Evolutionary conservation across 2,329 filamentous ascomycete genomes (phyloP), one percentile per base, ranked within the genome.

Genomic region (Sclerotinia spermophila): DNA sequence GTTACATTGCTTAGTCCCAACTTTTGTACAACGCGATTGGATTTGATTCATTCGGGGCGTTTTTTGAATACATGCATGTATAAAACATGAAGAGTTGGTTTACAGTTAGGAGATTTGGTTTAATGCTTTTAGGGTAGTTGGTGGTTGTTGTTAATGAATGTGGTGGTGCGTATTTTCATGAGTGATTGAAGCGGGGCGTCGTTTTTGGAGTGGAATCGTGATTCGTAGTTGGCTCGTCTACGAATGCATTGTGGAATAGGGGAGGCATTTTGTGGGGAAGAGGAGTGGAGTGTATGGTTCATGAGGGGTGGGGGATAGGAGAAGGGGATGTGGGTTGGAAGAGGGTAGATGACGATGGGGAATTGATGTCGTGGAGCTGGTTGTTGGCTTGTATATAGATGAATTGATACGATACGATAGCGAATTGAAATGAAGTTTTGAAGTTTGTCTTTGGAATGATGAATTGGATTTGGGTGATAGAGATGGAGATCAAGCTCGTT

Each of bases 381-480:
- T 11, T 38, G 21, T 38, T 65, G 21, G 45, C 61, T 65, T 65
- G 61, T 65, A 65, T 24, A 65, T 65, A 53, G 61, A 40, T 51
- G 15, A 35, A 30, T 40, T 65, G 33, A 40, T 65, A 53, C 61
- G 61, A 65, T 53, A 65, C 61, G 61, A 65, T 53, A 65, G 61
- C 61, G 61, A 65, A 38, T 51, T 40, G 61, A 53, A 30, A 65
- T 53, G 33, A 53, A 53, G 45, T 51, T 51, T n/a, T 51, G 21
- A 56, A 5, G 30, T 56, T 24, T 15, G 35, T 64, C 33, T 40
- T 64, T 7, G 7, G 48, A 48, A 24, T 5, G 15, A 40, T 27
- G n/a, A 27, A 17, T 27, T 27, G 8, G n/a, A 27, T 51, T 51
- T 27, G n/a, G n/a, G 48, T 15, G n/a, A 27, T 51, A 2, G 0